A percentile compares a stretch with the other conserved stretches of the same genome.
These are phyloP conservation scores for Cryptococcus wingfieldii DNA, from an alignment of 1,284 basidiomycete species.

Conservation along the genomic window DNA sequence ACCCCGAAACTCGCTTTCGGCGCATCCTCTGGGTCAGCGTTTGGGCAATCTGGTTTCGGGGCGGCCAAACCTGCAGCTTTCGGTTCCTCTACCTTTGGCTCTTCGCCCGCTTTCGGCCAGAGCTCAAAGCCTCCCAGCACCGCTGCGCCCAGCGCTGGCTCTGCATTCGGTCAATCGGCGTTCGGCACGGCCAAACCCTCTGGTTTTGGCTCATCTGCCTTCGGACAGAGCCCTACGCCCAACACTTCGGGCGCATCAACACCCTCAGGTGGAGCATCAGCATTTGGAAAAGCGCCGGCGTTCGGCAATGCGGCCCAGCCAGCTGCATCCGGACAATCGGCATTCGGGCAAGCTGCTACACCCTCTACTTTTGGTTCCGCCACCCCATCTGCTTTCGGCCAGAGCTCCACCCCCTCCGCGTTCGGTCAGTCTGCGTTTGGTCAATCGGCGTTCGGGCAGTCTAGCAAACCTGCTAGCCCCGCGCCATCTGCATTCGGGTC, in stretches of 20 bases:
- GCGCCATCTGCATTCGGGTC: conserved; percentile 17
- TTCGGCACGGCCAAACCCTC: conserved; percentile 18
- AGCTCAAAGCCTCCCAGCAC: conserved; percentile 1
- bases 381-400: conserved; percentile 3
- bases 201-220: conserved; percentile 25
- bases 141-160: conserved; percentile 6
- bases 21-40: not conserved
- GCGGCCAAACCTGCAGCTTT: not conserved
- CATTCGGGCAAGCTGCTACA: conserved; percentile 21
- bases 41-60: not conserved
- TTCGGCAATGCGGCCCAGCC: not conserved
- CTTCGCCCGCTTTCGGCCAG: not conserved
- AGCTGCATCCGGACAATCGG: conserved; percentile 18
- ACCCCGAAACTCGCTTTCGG: conserved; percentile 14
- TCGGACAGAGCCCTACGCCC: conserved; percentile 12
- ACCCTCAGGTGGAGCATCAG: not conserved
- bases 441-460: conserved; percentile 21
- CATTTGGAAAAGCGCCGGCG: not conserved
- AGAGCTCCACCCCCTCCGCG: conserved; percentile 16
- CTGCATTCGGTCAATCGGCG: conserved; percentile 17
- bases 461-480: conserved; percentile 16
- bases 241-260: not conserved
- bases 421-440: conserved; percentile 16
- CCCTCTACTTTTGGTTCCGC: conserved; percentile 11
- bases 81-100: not conserved